A percentile compares a stretch with the other conserved stretches of the same genome.
Evolutionary conservation across 2,329 filamentous ascomycete genomes (phyloP).

Genomic region (Sclerotinia spermophila): DNA sequence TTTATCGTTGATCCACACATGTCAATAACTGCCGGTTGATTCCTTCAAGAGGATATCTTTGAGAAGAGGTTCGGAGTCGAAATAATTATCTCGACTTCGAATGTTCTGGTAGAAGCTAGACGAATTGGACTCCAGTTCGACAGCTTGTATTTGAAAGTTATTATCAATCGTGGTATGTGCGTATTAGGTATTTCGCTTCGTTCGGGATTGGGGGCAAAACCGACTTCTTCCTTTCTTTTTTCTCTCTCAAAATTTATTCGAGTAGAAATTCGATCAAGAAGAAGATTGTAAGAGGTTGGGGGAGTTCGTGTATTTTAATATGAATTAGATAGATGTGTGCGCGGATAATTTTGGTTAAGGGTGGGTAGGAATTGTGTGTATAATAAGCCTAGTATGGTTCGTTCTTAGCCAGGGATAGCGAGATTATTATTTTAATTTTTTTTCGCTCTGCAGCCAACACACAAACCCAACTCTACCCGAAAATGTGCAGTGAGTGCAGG

Average conservation of each 20-base stretch:
- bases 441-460: not conserved
- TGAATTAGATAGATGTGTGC: not conserved
- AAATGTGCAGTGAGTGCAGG: constrained; percentile 5
- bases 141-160: not conserved
- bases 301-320: constrained; percentile 5
- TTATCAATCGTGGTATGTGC: constrained; percentile 6
- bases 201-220: not conserved
- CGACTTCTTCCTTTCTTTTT: not conserved
- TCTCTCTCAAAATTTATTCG: not conserved
- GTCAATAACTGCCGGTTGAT: constrained; percentile 34
- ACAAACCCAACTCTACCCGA: not conserved
- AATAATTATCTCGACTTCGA: constrained; percentile 28
- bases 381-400: not conserved
- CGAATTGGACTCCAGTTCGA: not conserved
- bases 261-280: constrained; percentile 7
- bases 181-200: not conserved
- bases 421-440: not conserved
- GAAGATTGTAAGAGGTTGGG: constrained; percentile 13
- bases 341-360: not conserved
- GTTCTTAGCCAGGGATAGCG: constrained; percentile 9
- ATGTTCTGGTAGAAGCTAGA: constrained; percentile 33
- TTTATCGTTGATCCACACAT: constrained; percentile 39
- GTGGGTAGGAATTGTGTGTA: not conserved
- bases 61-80: constrained; percentile 29
- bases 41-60: constrained; percentile 31